Evolutionary conservation across 257 asterid species (phyloP).

Genomic region (Rhazya stricta): DNA sequence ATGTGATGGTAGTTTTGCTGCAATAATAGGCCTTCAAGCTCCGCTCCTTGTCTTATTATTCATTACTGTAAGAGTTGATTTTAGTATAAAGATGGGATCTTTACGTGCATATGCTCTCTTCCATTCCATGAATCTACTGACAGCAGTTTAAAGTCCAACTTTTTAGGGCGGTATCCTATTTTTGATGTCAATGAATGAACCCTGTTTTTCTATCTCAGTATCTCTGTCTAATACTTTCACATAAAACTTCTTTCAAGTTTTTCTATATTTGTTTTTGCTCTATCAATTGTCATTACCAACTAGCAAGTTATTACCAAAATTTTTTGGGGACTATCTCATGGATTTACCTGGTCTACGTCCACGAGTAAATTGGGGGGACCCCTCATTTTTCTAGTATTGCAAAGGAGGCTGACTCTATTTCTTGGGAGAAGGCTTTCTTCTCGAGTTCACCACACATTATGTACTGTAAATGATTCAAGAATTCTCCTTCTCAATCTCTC

Average conservation of each 20-base stretch:
- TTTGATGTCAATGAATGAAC: neutral
- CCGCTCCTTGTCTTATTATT: neutral
- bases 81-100: slow-evolving; percentile 1
- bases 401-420: too few relatives aligned
- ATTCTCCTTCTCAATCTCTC: neutral
- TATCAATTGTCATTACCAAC: neutral
- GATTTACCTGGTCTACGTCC: neutral
- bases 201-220: neutral
- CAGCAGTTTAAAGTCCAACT: neutral
- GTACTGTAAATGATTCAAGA: neutral
- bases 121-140: neutral
- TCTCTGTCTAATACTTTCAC: neutral
- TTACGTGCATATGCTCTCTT: neutral
- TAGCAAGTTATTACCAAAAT: neutral
- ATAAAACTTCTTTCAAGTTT: neutral
- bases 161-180: neutral
- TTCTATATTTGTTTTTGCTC: neutral
- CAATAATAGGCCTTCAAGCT: neutral
- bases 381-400: too few relatives aligned
- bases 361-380: too few relatives aligned
- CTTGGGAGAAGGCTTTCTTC: neutral
- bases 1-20: neutral
- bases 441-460: neutral
- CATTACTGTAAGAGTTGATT: neutral
- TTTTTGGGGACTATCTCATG: neutral